phyloP scores from a whole-genome alignment of 371 early-diverging fungal species.

The Lichtheimia ramosa region DNA sequence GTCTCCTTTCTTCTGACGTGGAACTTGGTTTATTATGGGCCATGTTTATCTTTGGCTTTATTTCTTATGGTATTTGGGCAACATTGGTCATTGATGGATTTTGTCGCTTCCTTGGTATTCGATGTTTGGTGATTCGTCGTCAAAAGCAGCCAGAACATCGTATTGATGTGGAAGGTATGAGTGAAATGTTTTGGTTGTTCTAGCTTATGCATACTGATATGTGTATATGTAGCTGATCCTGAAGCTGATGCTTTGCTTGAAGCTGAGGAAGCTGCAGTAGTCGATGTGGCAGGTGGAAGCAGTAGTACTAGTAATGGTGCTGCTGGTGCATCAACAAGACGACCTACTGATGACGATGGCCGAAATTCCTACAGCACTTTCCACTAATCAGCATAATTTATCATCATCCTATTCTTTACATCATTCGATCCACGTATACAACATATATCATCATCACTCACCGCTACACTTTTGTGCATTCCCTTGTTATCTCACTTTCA shows the following conservation, averaged over 20 bases:
- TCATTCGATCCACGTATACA: neutral
- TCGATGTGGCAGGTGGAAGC: neutral
- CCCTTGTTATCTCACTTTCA: neutral
- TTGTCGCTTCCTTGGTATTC: slow-evolving; percentile 81
- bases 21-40: slow-evolving; percentile 20
- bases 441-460: too few relatives aligned
- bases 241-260: slow-evolving; percentile 14
- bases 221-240: neutral
- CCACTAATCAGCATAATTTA: neutral
- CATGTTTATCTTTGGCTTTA: slow-evolving; percentile 4
- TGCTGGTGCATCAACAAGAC: neutral
- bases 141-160: slow-evolving; percentile 12
- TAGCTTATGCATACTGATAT: too few relatives aligned
- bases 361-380: slow-evolving; percentile 17
- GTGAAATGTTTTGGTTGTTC: neutral
- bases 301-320: neutral
- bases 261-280: slow-evolving; percentile 7
- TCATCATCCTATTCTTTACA: slow-evolving; percentile 1
- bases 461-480: neutral
- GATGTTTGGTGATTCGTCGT: slow-evolving; percentile 72
- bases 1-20: slow-evolving; percentile 7
- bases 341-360: slow-evolving; percentile 5
- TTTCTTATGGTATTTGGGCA: slow-evolving; percentile 62
- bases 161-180: slow-evolving; percentile 3
- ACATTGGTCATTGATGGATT: slow-evolving; percentile 82